A percentile compares a stretch with the other conserved stretches of the same genome.
phyloP scores from a whole-genome alignment of 345 rosid genomes.

The Psidium guajava region DNA sequence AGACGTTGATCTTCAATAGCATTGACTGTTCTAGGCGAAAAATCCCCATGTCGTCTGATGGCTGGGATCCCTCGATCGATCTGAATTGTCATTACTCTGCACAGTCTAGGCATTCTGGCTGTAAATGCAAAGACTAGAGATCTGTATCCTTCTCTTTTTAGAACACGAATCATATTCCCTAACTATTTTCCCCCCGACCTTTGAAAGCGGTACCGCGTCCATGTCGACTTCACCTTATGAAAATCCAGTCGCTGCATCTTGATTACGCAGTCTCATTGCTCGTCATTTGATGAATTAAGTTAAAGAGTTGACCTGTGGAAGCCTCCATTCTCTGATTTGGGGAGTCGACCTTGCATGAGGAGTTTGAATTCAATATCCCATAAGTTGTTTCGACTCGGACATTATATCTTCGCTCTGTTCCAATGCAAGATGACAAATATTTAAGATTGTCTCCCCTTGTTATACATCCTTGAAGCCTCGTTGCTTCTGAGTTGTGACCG shows the following conservation, averaged over 20 bases:
- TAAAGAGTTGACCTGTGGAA: not conserved
- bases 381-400: not conserved
- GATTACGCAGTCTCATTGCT: not conserved
- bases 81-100: not conserved
- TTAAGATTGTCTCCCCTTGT: not conserved
- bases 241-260: not conserved
- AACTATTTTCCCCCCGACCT: not conserved
- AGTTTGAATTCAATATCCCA: not conserved
- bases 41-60: not conserved
- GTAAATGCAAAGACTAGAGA: not conserved
- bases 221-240: not conserved
- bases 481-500: not conserved
- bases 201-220: not conserved
- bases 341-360: not conserved
- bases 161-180: not conserved
- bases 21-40: not conserved
- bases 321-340: not conserved
- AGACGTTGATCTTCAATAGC: not conserved
- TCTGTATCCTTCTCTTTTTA: not conserved
- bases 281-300: not conserved
- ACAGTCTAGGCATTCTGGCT: not conserved
- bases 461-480: not conserved
- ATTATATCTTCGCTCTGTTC: not conserved
- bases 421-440: not conserved
- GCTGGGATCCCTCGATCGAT: not conserved